Evolutionary conservation across 371 early-diverging fungal species (phyloP), one percentile per base, ranked within the genome.

Genomic region (Mortierella sp.): DNA sequence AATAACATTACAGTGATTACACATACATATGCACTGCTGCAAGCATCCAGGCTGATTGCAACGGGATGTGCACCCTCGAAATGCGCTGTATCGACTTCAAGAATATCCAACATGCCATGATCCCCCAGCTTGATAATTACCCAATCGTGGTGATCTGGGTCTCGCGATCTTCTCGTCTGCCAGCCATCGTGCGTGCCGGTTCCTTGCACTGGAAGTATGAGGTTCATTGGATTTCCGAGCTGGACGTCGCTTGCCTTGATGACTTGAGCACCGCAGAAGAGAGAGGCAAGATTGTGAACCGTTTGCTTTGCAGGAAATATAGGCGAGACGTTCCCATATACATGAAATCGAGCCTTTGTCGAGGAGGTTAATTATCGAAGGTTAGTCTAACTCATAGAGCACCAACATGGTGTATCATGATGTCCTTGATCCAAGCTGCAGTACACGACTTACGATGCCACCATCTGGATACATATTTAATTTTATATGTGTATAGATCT

Each of bases 401-500:
- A n/a, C n/a, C n/a, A n/a, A n/a, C n/a, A n/a, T n/a, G n/a, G n/a
- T n/a, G n/a, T n/a, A n/a, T n/a, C n/a, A n/a, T n/a, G n/a, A n/a
- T n/a, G n/a, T n/a, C n/a, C n/a, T n/a, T n/a, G n/a, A n/a, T n/a
- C n/a, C n/a, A n/a, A n/a, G n/a, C n/a, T n/a, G n/a, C n/a, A n/a
- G n/a, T n/a, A n/a, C n/a, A 17, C 5, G 8, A 28, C 68, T 46
- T 73, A 73, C 89, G 70, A 96, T 91, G 53, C 95, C 96, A 47
- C 97, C 97, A 71, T 95, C 94, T 14, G 95, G 95, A 59, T 86
- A 91, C 73, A 93, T 90, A 56, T 87, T 90, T 57, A 96, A 75
- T 60, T 93, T 87, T 53, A 97, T 68, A 63, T 91, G 91, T 39
- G 89, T 94, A 65, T 73, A 93, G 8, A 81, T 72, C 14, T 54